phyloP scores from a whole-genome alignment of 1,284 basidiomycete genomes.

The Ustilago xerochloae region DNA sequence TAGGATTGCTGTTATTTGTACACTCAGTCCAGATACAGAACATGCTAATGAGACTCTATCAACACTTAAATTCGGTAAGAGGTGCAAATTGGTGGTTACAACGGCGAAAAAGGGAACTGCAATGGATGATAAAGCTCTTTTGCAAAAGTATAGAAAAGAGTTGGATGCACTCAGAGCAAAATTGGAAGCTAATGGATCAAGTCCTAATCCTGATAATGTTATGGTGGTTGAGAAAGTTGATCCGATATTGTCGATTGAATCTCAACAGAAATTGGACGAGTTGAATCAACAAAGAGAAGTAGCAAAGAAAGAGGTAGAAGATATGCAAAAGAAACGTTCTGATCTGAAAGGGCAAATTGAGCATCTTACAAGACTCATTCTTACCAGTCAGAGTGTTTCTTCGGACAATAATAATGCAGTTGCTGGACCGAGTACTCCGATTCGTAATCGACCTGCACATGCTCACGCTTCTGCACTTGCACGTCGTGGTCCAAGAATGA shows the following conservation, averaged over 20 bases:
- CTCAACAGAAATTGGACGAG: slow-evolving; percentile 43
- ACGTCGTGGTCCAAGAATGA: slow-evolving; percentile 57
- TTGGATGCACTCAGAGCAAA: slow-evolving; percentile 57
- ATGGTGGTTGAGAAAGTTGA: slow-evolving; percentile 1
- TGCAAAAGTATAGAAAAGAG: slow-evolving; percentile 62
- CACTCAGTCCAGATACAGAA: slow-evolving; percentile 70
- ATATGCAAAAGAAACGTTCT: slow-evolving; percentile 53
- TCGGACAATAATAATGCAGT: slow-evolving; percentile 9
- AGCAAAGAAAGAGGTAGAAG: slow-evolving; percentile 50
- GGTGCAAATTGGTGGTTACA: slow-evolving; percentile 73
- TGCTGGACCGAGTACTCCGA: slow-evolving; percentile 25
- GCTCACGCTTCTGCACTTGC: slow-evolving; percentile 35
- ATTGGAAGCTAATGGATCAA: slow-evolving; percentile 38
- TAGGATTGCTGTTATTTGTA: slow-evolving; percentile 73
- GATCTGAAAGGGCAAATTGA: slow-evolving; percentile 61
- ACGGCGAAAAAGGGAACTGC: slow-evolving; percentile 72
- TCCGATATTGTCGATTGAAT: slow-evolving; percentile 7
- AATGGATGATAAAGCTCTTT: slow-evolving; percentile 65
- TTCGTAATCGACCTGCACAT: slow-evolving; percentile 14
- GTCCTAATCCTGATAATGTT: slow-evolving; percentile 7
- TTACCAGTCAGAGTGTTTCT: slow-evolving; percentile 59
- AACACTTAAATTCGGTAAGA: slow-evolving; percentile 73
- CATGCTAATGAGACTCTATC: slow-evolving; percentile 73
- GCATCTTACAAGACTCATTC: slow-evolving; percentile 62
- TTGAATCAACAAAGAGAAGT: slow-evolving; percentile 47